phyloP scores from a whole-genome alignment of 306 rosid species.

The Fagus sylvatica region DNA sequence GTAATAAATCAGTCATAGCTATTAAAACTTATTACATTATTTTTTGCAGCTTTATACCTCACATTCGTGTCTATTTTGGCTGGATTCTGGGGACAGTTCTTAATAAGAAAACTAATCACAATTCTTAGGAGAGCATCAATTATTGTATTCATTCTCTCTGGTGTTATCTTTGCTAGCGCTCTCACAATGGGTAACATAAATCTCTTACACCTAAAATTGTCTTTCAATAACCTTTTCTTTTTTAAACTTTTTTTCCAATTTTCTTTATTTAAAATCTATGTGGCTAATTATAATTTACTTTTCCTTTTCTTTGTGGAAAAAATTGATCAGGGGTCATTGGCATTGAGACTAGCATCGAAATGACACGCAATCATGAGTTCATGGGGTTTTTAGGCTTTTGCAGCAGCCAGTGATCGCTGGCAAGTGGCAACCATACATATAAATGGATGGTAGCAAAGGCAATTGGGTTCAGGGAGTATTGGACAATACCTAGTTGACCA shows the following conservation, averaged over 20 bases:
- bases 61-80: conserved; percentile 63
- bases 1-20: no score
- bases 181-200: conserved; percentile 73
- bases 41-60: conserved; percentile 70
- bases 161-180: conserved; percentile 81
- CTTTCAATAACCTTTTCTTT: background rate
- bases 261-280: no score
- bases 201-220: background rate
- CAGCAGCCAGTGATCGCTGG: conserved; percentile 43
- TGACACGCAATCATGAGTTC: conserved; percentile 78
- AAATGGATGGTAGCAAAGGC: background rate
- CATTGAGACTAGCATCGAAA: conserved; percentile 50
- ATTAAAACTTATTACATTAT: background rate
- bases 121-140: conserved; percentile 69
- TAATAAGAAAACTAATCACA: conserved; percentile 56
- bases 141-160: conserved; percentile 84
- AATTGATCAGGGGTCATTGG: conserved; percentile 64
- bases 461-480: conserved; percentile 7
- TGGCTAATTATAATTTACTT: background rate
- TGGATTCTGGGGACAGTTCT: conserved; percentile 82
- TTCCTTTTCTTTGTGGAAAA: background rate
- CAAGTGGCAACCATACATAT: background rate
- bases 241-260: no score
- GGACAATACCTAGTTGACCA: conserved; percentile 83
- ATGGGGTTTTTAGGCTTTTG: conserved; percentile 85